phyloP scores from a whole-genome alignment of 2,329 filamentous ascomycete species.

The Paecilomyces sp. region DNA sequence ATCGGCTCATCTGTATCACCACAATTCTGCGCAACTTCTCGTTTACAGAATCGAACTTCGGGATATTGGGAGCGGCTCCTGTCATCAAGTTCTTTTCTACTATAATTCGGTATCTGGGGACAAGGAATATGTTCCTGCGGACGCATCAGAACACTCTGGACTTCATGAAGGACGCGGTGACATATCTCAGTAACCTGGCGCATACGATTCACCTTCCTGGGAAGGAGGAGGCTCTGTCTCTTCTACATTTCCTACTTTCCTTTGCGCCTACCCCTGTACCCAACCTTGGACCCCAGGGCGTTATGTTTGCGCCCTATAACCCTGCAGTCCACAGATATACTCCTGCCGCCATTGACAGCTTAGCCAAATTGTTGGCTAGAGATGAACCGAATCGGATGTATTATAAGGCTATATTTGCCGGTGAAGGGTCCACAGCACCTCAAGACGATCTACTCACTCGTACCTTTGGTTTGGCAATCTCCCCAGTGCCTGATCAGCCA shows the following conservation, averaged over 20 bases:
- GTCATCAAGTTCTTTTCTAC: slow-evolving; percentile 79
- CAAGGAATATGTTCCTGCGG: slow-evolving; percentile 76
- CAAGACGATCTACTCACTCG: slow-evolving; percentile 77
- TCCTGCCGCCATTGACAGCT: slow-evolving; percentile 77
- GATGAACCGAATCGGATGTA: slow-evolving; percentile 87
- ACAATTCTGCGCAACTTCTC: slow-evolving; percentile 91
- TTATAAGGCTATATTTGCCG: slow-evolving; percentile 73
- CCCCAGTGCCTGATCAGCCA: slow-evolving; percentile 68
- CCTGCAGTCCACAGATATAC: slow-evolving; percentile 79
- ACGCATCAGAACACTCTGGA: slow-evolving; percentile 81
- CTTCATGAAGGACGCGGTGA: slow-evolving; percentile 93
- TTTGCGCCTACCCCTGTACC: slow-evolving; percentile 79
- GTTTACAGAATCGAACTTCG: slow-evolving; percentile 72
- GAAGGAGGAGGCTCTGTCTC: slow-evolving; percentile 76
- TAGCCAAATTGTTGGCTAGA: slow-evolving; percentile 84
- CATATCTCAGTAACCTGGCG: slow-evolving; percentile 82
- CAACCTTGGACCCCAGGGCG: slow-evolving; percentile 44
- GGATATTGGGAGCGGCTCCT: slow-evolving; percentile 63
- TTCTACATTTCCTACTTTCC: slow-evolving; percentile 81
- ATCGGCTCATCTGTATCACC: slow-evolving; percentile 81
- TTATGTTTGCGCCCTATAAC: slow-evolving; percentile 76
- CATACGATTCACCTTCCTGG: slow-evolving; percentile 73
- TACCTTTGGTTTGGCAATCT: slow-evolving; percentile 79
- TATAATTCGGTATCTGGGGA: slow-evolving; percentile 79
- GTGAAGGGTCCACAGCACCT: slow-evolving; percentile 57